phyloP scores from a whole-genome alignment of 2,329 filamentous ascomycete species.

The Claviceps digitariae region DNA sequence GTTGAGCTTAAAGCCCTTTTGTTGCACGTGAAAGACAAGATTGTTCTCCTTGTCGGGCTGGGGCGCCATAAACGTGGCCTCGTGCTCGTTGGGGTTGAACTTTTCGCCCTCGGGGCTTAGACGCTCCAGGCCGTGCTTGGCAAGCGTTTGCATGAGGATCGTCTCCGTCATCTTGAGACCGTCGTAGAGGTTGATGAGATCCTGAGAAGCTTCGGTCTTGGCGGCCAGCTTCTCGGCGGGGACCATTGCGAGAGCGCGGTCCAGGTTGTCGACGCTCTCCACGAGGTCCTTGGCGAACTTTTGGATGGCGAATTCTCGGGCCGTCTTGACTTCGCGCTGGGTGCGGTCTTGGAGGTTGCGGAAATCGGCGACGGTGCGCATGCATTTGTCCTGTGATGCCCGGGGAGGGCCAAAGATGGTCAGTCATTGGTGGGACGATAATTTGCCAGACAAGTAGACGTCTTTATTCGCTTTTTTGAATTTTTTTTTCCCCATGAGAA shows the following conservation, averaged over 20 bases:
- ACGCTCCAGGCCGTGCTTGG: conserved; percentile 87
- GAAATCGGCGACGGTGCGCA: conserved; percentile 91
- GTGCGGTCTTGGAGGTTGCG: conserved; percentile 95
- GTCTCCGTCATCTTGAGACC: conserved; percentile 91
- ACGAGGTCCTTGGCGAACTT: conserved; percentile 91
- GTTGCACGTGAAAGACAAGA: conserved; percentile 81
- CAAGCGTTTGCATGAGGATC: conserved; percentile 74
- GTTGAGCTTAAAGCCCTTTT: conserved; percentile 92
- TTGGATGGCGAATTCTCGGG: conserved; percentile 88
- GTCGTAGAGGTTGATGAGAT: conserved; percentile 68
- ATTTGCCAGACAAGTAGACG: neutral
- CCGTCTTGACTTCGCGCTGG: conserved; percentile 73
- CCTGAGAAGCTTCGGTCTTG: conserved; percentile 44
- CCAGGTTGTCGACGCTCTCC: conserved; percentile 92
- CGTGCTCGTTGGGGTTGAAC: conserved; percentile 94
- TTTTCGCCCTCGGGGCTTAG: conserved; percentile 73
- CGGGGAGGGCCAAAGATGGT: neutral
- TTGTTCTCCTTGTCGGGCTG: conserved; percentile 80
- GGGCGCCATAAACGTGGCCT: conserved; percentile 90
- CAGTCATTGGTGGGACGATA: neutral
- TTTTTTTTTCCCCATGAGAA: no score
- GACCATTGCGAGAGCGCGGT: conserved; percentile 75
- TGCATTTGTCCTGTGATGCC: conserved; percentile 72
- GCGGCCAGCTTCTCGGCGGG: conserved; percentile 56
- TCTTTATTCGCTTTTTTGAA: no score